Evolutionary conservation across 345 rosid species (phyloP).

Genomic region (Cardiospermum halicacabum): DNA sequence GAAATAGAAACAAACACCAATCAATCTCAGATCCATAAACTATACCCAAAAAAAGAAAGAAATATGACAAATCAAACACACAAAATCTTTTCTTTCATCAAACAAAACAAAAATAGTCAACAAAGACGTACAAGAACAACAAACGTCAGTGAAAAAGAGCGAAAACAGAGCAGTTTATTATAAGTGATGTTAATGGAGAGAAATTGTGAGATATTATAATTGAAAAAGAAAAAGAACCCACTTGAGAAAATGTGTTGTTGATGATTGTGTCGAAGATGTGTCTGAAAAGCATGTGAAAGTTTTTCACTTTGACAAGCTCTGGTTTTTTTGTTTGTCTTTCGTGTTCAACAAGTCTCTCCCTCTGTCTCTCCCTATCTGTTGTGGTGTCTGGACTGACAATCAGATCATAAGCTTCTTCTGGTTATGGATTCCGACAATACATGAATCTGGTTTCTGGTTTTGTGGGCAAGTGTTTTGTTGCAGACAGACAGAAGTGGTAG

Average conservation of each 20-base stretch:
- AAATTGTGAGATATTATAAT: background rate
- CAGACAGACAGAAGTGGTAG: background rate
- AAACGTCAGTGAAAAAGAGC: background rate
- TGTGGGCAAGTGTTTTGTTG: background rate
- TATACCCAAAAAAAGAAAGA: background rate
- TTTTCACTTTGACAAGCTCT: background rate
- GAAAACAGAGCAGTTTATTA: no score
- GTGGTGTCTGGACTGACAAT: background rate
- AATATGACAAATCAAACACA: background rate
- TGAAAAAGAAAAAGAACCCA: background rate
- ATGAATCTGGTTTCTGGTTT: background rate
- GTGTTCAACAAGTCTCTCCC: constrained; percentile 22
- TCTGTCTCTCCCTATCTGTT: no score
- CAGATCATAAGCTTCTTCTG: background rate
- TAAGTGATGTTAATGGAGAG: no score
- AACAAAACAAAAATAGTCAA: no score
- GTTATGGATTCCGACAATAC: background rate
- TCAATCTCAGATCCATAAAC: background rate
- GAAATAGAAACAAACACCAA: background rate
- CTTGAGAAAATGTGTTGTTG: background rate
- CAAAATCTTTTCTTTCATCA: no score
- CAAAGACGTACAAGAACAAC: no score
- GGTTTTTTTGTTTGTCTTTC: constrained; percentile 20
- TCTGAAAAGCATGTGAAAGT: background rate
- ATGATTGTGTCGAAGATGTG: background rate